Base-by-base conservation (phyloP, 768 basidiomycete genomes). In the Amanita jacksonii region DNA sequence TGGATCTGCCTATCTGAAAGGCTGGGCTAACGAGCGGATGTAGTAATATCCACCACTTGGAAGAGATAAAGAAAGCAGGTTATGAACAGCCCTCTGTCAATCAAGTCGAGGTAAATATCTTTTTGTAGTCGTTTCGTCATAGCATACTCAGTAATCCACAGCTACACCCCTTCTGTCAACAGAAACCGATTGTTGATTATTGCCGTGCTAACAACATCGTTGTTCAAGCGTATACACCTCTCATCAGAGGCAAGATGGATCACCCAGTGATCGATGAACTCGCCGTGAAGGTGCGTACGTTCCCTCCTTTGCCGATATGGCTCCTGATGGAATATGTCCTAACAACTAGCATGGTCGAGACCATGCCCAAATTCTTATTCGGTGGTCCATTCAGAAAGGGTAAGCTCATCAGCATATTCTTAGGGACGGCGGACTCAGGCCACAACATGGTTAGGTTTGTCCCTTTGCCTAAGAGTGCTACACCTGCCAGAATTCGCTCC, bases 331-430 rank as follows among this genome's bases (percentile, higher is more conserved):
- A 33, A n/a, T 20, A 12, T 32, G 23, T 45, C 22, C 19, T 38
- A 19, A 32, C 13, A 18, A 30, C 24, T 12, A 87, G 81, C 60
- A 78, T 51, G 59, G 62, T 32, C 74, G 76, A 43, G 75, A 80
- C 32, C 73, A 75, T 4, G 80, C 89, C 13, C 92, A 96, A 54
- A 68, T 94, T 35, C 72, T 96, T 12, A 65, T 96, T 45, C 76
- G 93, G 18, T 96, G 91, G 88, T 92, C 89, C 22, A 64, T 97
- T 28, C 92, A 96, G 59, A 77, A 73, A 55, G 79, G 80, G 85
- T 85, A 52, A 38, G 74, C 63, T 19, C 12, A 44, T 43, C 47
- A 13, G n/a, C 31, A 23, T 38, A n/a, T 33, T 22, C 5, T 13
- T 12, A 16, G 19, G n/a, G n/a, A n/a, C n/a, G n/a, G n/a, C n/a